Base-by-base conservation (phyloP, 352 stramenopile species). In the Globisporangium paddicum region DNA sequence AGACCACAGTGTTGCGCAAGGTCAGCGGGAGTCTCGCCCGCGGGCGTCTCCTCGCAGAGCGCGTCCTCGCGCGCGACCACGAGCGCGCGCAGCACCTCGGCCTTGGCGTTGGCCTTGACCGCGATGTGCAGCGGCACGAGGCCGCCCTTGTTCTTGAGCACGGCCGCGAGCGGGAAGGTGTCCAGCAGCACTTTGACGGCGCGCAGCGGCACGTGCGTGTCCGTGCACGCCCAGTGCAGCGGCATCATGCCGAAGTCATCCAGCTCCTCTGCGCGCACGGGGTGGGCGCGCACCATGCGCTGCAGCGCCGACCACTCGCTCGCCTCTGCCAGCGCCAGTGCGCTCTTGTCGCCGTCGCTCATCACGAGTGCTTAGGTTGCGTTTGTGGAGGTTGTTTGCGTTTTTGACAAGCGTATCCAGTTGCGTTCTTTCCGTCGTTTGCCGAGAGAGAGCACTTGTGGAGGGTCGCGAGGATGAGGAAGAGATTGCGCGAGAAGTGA, bases 241-340 rank as follows among this genome's bases (percentile, higher is more conserved):
- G 82, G 77, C 76, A 90, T 83, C 79, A 94, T 94, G 59, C 82
- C 85, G 57, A 93, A 93, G 72, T 94, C 85, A 68, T 94, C 84
- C 60, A 79, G 75, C 56, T 91, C 80, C 46, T 90, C 73, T 23
- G 84, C 84, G 67, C 69, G 71, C 62, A 77, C 68, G 6, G 79
- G 66, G 25, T 82, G 50, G 11, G 66, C 66, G 9, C 69, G 66
- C 55, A 93, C 60, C 49, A 89, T 73, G 21, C 73, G 75, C 54
- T 87, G 72, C 40, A 93, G 71, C 58, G 81, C 72, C 37, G 67
- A 69, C 84, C 84, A 93, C 32, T 83, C 74, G 48, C 73, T 82
- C 35, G 70, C 76, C 66, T 93, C 84, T 62, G 84, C 84, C 37
- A 93, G 68, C 65, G 81, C 81, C 18, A 93, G 75, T 51, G 82